Percentiles rank a stretch among this genome's conserved stretches.
phyloP scores from a whole-genome alignment of 345 rosid species.

The Durio zibethinus region DNA sequence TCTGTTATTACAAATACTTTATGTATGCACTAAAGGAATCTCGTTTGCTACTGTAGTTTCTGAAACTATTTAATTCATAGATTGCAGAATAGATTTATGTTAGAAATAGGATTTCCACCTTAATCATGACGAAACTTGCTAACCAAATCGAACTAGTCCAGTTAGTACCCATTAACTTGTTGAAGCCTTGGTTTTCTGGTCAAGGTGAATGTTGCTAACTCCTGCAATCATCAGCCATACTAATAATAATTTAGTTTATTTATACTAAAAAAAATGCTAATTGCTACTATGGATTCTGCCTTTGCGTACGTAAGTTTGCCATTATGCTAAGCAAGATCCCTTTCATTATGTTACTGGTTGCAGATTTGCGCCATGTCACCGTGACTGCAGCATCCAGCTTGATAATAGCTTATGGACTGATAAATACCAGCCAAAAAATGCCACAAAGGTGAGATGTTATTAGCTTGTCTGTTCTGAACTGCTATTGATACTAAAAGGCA shows the following conservation, averaged over 20 bases:
- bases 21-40: neutral
- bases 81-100: neutral
- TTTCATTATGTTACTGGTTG: slow-evolving; percentile 20
- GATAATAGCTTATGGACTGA: slow-evolving; percentile 68
- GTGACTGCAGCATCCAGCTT: slow-evolving; percentile 33
- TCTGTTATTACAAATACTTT: neutral
- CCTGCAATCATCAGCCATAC: no score
- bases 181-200: neutral
- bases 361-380: slow-evolving; percentile 25
- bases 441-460: slow-evolving; percentile 57
- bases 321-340: neutral
- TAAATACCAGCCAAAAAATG: slow-evolving; percentile 71
- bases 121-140: neutral
- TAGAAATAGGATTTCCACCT: neutral
- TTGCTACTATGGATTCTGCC: neutral
- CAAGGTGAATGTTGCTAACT: neutral
- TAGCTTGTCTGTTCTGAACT: slow-evolving; percentile 10
- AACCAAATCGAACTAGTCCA: neutral
- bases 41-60: neutral
- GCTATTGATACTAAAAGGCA: neutral
- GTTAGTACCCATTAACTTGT: neutral
- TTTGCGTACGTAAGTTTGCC: neutral
- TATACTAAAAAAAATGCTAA: neutral
- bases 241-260: neutral
- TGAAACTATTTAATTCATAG: neutral